Evolutionary conservation across 441 rosid species (phyloP).

Genomic region (Codiaeum variegatum): DNA sequence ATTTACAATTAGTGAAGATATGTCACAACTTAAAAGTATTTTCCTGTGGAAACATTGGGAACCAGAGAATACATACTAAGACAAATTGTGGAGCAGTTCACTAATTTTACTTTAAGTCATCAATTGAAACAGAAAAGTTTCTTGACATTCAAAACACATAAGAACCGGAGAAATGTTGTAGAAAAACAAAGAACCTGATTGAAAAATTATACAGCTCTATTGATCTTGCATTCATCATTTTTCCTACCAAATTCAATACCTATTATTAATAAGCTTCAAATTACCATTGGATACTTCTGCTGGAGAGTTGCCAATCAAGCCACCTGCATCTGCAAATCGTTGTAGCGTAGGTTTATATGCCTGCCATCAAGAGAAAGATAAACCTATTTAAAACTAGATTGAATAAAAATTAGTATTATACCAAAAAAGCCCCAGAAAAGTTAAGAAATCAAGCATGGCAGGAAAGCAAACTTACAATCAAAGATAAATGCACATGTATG

Average conservation of each 20-base stretch:
- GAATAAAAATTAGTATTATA: not conserved
- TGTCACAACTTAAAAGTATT: not conserved
- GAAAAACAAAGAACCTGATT: not conserved
- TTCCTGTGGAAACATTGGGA: not conserved
- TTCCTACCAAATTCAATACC: conserved; percentile 5
- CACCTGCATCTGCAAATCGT: conserved; percentile 73
- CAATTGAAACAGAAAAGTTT: not conserved
- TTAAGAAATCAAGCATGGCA: not conserved
- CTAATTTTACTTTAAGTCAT: not conserved
- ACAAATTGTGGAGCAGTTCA: not conserved
- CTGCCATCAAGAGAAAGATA: conserved; percentile 43
- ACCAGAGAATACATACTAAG: not conserved
- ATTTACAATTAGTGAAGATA: not conserved
- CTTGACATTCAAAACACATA: not conserved
- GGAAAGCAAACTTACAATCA: conserved; percentile 6
- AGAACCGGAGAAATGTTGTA: not conserved
- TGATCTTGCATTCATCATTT: not conserved
- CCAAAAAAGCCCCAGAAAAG: not conserved
- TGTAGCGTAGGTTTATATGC: conserved; percentile 74
- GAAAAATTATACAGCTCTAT: not conserved
- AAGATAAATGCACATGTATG: not conserved
- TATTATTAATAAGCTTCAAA: conserved; percentile 12
- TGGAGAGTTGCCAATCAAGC: conserved; percentile 70
- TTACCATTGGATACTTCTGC: conserved; percentile 79
- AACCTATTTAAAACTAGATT: conserved; percentile 9